A percentile compares a stretch with the other conserved stretches of the same genome.
phyloP scores from a whole-genome alignment of 2,329 filamentous ascomycete species.

The Cercospora janseana region DNA sequence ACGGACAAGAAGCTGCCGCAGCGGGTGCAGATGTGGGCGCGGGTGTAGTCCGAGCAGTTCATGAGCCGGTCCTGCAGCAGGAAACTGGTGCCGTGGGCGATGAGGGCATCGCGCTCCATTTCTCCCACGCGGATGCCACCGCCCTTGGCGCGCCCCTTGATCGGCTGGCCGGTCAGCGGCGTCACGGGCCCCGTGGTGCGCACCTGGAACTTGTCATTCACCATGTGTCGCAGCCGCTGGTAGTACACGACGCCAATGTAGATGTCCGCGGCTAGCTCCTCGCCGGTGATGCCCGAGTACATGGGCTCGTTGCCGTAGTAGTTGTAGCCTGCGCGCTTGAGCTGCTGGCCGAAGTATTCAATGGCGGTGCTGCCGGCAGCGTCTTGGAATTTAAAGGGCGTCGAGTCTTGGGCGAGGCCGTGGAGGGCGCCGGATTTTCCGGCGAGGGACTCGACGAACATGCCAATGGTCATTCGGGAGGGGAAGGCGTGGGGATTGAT shows the following conservation, averaged over 20 bases:
- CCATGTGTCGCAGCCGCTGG: constrained; percentile 97
- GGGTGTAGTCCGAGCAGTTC: constrained; percentile 93
- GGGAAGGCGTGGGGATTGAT: constrained; percentile 99
- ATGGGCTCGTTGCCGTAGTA: constrained; percentile 98
- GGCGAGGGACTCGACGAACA: constrained; percentile 96
- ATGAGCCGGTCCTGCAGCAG: constrained; percentile 90
- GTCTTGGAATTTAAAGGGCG: constrained; percentile 78
- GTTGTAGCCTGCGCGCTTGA: constrained; percentile 93
- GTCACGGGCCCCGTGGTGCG: constrained; percentile 93
- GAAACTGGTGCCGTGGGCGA: constrained; percentile 94
- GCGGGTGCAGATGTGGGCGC: constrained; percentile 81
- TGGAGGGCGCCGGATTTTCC: constrained; percentile 93
- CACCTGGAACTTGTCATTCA: constrained; percentile 99
- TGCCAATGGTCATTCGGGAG: constrained; percentile 98
- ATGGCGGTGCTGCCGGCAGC: constrained; percentile 87
- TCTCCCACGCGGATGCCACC: constrained; percentile 99
- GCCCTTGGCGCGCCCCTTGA: constrained; percentile 93
- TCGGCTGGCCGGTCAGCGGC: constrained; percentile 86
- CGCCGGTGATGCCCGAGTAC: constrained; percentile 94
- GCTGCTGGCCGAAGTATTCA: constrained; percentile 94
- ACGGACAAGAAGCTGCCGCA: constrained; percentile 91
- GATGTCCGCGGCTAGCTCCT: constrained; percentile 91
- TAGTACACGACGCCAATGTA: constrained; percentile 98
- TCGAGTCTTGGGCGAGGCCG: constrained; percentile 92
- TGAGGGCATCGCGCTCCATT: constrained; percentile 94